phyloP scores from a whole-genome alignment of 1,284 basidiomycete genomes.

The Sanghuangporus baumii region DNA sequence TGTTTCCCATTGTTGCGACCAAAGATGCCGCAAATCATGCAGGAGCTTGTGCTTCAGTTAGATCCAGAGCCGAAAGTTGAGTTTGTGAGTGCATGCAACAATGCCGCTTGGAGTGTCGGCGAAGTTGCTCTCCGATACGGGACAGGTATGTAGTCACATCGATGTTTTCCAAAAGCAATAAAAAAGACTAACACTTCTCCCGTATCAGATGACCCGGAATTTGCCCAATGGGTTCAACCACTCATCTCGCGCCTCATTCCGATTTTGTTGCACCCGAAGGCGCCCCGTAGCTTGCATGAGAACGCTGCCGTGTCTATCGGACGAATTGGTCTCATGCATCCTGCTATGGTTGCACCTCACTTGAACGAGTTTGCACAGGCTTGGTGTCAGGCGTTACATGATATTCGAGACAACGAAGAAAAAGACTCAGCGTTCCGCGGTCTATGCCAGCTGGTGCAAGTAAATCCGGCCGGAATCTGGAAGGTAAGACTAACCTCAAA shows the following conservation, averaged over 20 bases:
- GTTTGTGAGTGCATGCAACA: constrained; percentile 96
- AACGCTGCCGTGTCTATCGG: constrained; percentile 99
- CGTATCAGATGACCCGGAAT: constrained; percentile 64
- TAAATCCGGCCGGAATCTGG: constrained; percentile 87
- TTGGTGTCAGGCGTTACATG: constrained; percentile 97
- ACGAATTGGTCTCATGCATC: constrained; percentile 90
- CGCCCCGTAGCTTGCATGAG: constrained; percentile 91
- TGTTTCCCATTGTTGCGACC: constrained; percentile 85
- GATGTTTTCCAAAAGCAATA: constrained; percentile 3
- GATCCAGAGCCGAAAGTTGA: constrained; percentile 87
- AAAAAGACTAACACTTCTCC: constrained; percentile 9
- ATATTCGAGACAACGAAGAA: constrained; percentile 99
- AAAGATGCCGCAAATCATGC: constrained; percentile 84
- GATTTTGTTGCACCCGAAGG: constrained; percentile 87
- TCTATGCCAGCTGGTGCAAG: constrained; percentile 92
- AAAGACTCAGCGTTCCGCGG: constrained; percentile 99
- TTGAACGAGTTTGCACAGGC: constrained; percentile 88
- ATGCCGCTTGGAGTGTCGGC: constrained; percentile 99
- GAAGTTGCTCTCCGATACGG: constrained; percentile 92
- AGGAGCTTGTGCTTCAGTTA: constrained; percentile 85
- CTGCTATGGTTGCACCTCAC: constrained; percentile 83
- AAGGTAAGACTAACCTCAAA: constrained; percentile 47
- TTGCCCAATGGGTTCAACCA: constrained; percentile 84
- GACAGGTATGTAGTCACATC: constrained; percentile 42
- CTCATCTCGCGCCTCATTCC: constrained; percentile 88